These are phyloP conservation scores for Colletotrichum orbiculare DNA, from an alignment of 2,329 filamentous ascomycete genomes.

Conservation along the genomic window DNA sequence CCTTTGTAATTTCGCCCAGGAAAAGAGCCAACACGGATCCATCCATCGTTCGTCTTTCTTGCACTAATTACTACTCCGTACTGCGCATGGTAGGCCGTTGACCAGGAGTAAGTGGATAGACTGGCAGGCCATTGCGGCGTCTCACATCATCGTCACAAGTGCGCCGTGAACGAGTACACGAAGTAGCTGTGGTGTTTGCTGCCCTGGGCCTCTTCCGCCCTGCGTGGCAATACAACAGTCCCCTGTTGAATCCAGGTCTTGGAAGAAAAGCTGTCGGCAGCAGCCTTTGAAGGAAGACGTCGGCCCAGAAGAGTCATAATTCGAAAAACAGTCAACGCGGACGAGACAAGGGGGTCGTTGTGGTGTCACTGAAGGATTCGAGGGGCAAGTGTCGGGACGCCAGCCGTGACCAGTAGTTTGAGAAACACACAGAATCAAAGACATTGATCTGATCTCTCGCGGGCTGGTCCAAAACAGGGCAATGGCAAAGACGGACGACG, in stretches of 20 bases:
- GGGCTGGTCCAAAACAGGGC: constrained; percentile 12
- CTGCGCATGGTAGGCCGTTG: too few relatives aligned
- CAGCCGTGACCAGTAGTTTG: too few relatives aligned
- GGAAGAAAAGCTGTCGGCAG: neutral
- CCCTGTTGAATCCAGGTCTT: neutral
- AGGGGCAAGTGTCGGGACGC: neutral
- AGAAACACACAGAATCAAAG: too few relatives aligned
- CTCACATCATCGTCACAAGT: constrained; percentile 26
- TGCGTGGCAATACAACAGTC: neutral
- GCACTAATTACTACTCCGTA: too few relatives aligned
- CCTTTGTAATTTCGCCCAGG: too few relatives aligned
- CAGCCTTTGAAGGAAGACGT: neutral
- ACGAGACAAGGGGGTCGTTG: constrained; percentile 8
- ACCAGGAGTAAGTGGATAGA: too few relatives aligned
- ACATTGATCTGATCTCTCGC: constrained; percentile 20
- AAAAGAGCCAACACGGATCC: too few relatives aligned
- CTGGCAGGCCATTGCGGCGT: constrained; percentile 19
- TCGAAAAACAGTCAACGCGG: neutral
- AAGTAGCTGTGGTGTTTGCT: neutral
- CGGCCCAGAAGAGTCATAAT: too few relatives aligned
- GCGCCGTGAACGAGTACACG: too few relatives aligned
- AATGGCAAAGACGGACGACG: constrained; percentile 8
- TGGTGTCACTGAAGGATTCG: constrained; percentile 9
- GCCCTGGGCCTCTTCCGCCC: neutral
- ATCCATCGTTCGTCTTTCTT: too few relatives aligned